These are phyloP conservation scores for Penicillium psychrofluorescens DNA, from an alignment of 495 filamentous ascomycete species.

Conservation along the genomic window DNA sequence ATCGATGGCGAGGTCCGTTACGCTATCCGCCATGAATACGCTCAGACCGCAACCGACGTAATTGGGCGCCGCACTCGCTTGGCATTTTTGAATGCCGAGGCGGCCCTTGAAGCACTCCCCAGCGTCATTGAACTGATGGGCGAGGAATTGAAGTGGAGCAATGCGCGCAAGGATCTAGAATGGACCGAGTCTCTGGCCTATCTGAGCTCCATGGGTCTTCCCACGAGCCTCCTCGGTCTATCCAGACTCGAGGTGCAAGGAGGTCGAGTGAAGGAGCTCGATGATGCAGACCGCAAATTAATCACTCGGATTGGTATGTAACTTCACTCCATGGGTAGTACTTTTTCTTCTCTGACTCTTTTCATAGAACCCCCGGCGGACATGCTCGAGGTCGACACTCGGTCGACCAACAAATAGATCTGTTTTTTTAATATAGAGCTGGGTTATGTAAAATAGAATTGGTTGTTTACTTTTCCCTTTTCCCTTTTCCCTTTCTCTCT, in stretches of 20 bases:
- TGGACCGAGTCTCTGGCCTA: constrained; percentile 78
- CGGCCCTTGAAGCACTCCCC: constrained; percentile 85
- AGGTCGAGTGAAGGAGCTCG: constrained; percentile 63
- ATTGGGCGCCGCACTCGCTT: constrained; percentile 80
- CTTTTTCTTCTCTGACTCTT: constrained; percentile 11
- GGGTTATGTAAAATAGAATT: constrained; percentile 29
- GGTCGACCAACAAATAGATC: constrained; percentile 41
- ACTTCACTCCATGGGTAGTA: background rate
- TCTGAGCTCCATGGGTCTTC: constrained; percentile 80
- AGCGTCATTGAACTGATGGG: constrained; percentile 88
- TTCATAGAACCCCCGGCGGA: constrained; percentile 50
- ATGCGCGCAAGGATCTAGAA: constrained; percentile 66
- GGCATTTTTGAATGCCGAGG: constrained; percentile 93
- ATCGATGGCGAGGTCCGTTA: constrained; percentile 96
- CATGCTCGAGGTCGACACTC: constrained; percentile 40
- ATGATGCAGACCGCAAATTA: constrained; percentile 60
- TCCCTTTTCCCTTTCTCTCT: background rate
- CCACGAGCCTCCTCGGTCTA: constrained; percentile 62
- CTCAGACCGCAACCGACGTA: constrained; percentile 88
- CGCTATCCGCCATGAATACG: constrained; percentile 84
- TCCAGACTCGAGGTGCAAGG: constrained; percentile 72
- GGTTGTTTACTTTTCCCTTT: constrained; percentile 5
- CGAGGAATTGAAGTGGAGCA: constrained; percentile 79
- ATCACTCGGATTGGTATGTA: constrained; percentile 67
- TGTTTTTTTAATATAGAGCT: constrained; percentile 17